These are phyloP conservation scores for Arthrobotrys musiformis DNA, from an alignment of 2,329 filamentous ascomycete genomes.

Conservation along the genomic window DNA sequence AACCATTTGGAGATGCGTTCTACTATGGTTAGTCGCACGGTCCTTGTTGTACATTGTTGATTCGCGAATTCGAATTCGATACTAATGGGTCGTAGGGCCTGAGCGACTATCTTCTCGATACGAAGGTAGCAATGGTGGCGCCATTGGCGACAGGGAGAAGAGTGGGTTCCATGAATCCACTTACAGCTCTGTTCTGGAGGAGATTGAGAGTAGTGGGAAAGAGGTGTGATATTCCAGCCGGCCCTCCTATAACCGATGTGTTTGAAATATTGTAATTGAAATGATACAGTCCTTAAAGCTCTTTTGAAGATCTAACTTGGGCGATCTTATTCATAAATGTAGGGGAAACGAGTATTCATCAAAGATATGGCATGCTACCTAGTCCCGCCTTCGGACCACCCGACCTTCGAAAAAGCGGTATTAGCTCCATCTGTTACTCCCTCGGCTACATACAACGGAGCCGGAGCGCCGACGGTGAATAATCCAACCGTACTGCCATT, in stretches of 20 bases:
- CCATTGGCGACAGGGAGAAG: slow-evolving; percentile 65
- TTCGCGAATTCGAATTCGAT: neutral
- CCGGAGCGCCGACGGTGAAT: slow-evolving; percentile 57
- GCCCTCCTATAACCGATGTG: slow-evolving; percentile 37
- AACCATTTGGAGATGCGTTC: slow-evolving; percentile 96
- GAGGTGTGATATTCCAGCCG: slow-evolving; percentile 73
- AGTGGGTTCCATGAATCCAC: slow-evolving; percentile 77
- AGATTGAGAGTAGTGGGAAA: slow-evolving; percentile 76
- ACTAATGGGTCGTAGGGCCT: slow-evolving; percentile 64
- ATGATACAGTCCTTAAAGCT: neutral
- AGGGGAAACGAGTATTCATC: slow-evolving; percentile 95
- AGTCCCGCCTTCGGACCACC: slow-evolving; percentile 76
- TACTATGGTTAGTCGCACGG: slow-evolving; percentile 78
- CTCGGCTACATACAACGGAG: slow-evolving; percentile 60
- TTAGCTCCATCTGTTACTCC: slow-evolving; percentile 79
- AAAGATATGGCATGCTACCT: slow-evolving; percentile 98
- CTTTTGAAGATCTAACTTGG: slow-evolving; percentile 62
- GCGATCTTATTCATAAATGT: slow-evolving; percentile 58
- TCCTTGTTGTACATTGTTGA: neutral
- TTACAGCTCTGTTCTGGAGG: slow-evolving; percentile 80
- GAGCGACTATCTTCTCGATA: slow-evolving; percentile 86
- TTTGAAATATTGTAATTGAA: too few relatives aligned
- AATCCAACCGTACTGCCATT: slow-evolving; percentile 89
- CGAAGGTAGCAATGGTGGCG: slow-evolving; percentile 69
- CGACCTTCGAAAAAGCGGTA: slow-evolving; percentile 65